Percentiles rank a stretch among this genome's conserved stretches.
phyloP scores from a whole-genome alignment of 805 yeast species.

The Millerozyma miso region DNA sequence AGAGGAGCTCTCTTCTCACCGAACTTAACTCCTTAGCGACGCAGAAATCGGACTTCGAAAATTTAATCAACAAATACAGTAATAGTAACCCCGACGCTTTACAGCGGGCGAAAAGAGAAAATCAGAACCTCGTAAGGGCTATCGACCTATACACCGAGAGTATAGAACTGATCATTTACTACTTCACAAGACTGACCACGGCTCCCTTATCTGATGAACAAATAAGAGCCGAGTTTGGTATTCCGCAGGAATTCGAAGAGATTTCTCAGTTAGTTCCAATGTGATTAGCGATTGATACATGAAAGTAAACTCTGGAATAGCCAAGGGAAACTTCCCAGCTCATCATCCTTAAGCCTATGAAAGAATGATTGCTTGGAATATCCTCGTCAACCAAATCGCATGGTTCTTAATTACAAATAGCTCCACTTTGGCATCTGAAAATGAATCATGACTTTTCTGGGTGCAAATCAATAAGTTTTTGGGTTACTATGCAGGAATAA shows the following conservation, averaged over 20 bases:
- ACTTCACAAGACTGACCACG: conserved; percentile 22
- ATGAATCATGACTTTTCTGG: neutral
- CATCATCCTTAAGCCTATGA: neutral
- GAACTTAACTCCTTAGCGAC: conserved; percentile 3
- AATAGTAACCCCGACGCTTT: conserved; percentile 6
- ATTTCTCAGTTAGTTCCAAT: neutral
- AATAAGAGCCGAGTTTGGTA: conserved; percentile 35
- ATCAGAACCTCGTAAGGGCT: conserved; percentile 6
- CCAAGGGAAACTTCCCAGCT: no score
- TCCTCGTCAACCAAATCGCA: no score
- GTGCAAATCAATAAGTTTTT: neutral
- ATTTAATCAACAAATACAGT: neutral
- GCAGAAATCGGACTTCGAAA: conserved; percentile 1
- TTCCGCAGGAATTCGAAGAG: conserved; percentile 42
- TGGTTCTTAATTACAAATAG: no score
- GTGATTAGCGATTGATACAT: no score
- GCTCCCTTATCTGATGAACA: conserved; percentile 21
- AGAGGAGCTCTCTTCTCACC: conserved; percentile 7
- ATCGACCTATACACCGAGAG: conserved; percentile 30
- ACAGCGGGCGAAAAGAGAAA: conserved; percentile 6
- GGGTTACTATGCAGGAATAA: neutral
- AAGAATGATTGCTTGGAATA: neutral
- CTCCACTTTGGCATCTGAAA: neutral
- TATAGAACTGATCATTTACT: conserved; percentile 36
- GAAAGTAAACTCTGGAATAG: no score